Evolutionary conservation across 768 basidiomycete species (phyloP).

Genomic region (Gautieria morchelliformis): DNA sequence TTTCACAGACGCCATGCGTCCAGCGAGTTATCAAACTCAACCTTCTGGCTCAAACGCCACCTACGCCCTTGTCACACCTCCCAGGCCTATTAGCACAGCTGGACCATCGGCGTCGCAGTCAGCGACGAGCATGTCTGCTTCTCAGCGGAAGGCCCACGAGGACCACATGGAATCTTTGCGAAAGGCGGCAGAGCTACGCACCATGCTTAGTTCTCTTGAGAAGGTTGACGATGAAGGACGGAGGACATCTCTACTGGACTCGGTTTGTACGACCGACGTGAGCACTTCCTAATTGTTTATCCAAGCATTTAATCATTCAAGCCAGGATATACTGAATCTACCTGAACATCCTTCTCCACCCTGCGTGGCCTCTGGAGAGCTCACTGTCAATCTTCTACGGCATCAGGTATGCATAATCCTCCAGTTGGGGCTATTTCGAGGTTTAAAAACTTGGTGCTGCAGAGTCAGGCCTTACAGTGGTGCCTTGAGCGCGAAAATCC

Average conservation of each 20-base stretch:
- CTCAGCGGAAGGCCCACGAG: slow-evolving; percentile 26
- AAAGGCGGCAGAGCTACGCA: slow-evolving; percentile 58
- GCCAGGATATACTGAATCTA: slow-evolving; percentile 54
- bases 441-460: neutral
- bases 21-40: slow-evolving; percentile 5
- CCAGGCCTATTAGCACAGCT: slow-evolving; percentile 12
- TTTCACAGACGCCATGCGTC: slow-evolving; percentile 9
- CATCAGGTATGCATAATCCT: slow-evolving; percentile 52
- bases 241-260: slow-evolving; percentile 61
- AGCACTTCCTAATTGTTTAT: neutral
- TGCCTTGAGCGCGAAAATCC: slow-evolving; percentile 78
- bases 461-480: slow-evolving; percentile 85
- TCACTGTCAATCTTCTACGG: slow-evolving; percentile 65
- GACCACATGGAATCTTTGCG: slow-evolving; percentile 41
- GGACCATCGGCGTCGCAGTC: slow-evolving; percentile 6
- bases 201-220: slow-evolving; percentile 57
- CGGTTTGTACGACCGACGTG: slow-evolving; percentile 45
- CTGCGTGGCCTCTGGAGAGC: slow-evolving; percentile 50
- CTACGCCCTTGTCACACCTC: slow-evolving; percentile 3
- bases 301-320: neutral
- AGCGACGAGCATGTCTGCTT: slow-evolving; percentile 18
- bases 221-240: slow-evolving; percentile 72
- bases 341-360: slow-evolving; percentile 69
- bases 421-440: neutral
- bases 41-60: neutral